Conservation (phyloP, 2,329 filamentous ascomycete species). For the Fusarium sp. region DNA sequence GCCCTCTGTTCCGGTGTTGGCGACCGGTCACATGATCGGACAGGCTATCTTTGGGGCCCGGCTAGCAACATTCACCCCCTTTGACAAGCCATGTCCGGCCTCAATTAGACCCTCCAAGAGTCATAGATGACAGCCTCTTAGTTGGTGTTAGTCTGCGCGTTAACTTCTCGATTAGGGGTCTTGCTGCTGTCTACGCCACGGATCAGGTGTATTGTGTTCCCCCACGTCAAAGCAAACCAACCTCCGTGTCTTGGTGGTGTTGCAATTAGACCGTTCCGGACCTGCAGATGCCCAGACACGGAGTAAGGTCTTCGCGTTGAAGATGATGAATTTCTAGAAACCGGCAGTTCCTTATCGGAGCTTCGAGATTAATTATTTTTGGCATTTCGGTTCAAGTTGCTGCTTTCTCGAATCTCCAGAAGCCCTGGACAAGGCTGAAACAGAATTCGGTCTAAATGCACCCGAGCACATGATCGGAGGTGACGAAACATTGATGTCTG, state of each 20-base stretch:
- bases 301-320: neutral
- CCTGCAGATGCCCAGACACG: slow-evolving; percentile 17
- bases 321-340: slow-evolving; percentile 12
- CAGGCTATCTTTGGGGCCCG: slow-evolving; percentile 27
- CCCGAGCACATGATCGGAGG: slow-evolving; percentile 8
- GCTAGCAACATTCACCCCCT: slow-evolving; percentile 25
- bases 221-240: slow-evolving; percentile 15
- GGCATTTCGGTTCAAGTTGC: slow-evolving; percentile 15
- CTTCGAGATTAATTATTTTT: neutral
- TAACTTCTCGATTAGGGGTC: slow-evolving; percentile 3
- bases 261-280: slow-evolving; percentile 25
- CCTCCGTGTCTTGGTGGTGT: slow-evolving; percentile 8
- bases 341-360: slow-evolving; percentile 3
- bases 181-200: neutral
- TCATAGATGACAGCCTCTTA: slow-evolving; percentile 23
- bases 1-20: slow-evolving; percentile 13
- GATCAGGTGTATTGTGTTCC: slow-evolving; percentile 1
- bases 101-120: slow-evolving; percentile 22
- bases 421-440: neutral
- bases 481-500: neutral
- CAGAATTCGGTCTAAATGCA: neutral
- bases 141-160: neutral
- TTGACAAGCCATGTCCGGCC: slow-evolving; percentile 28
- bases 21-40: slow-evolving; percentile 31
- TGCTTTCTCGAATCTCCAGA: neutral